Base-by-base conservation (phyloP, 805 yeast genomes). In the Zygosaccharomyces kombuchaensis region DNA sequence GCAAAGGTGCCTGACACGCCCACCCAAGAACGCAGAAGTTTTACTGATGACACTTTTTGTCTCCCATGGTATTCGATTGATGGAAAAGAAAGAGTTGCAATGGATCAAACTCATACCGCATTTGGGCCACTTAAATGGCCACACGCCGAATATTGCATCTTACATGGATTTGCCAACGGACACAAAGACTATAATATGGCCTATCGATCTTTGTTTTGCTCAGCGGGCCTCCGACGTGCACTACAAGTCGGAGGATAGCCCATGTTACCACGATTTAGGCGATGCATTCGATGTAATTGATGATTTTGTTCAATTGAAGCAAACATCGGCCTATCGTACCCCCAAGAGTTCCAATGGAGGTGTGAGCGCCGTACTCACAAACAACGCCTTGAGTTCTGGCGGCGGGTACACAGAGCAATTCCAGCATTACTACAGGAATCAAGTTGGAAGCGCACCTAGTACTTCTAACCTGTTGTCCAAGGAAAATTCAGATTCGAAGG, bases 21-120 rank as follows among this genome's bases (percentile, higher is more conserved):
- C 73, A 5, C 81, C 82, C 0, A 54, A 63, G 9, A 74, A 76
- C 52, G 63, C 67, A 3, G 63, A 60, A 9, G 58, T 60, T 7
- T 54, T 76, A 5, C 43, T 68, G 6, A 64, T 62, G 14, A 66
- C 76, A 1, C 47, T 77, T 7, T 51, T 59, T 5, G 62, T 65
- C 1, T 62, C 71, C 2, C 75, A 74, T 55, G 68, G 69, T 2
- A 58, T 66, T 19, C 52, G 61, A 26, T 43, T 65, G 13, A 43
- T 40, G 2, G 40, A 54, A 10, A 52, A 56, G 22, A 56, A 60
- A 22, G 62, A 64, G 16, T 53, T 71, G 13, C 63, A 68, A 34
- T 85, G 91, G 93, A 73, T 85, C 12, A 82, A 77, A 57, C 62
- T 85, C 10, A 72, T 82, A 3, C 93, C 93, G 2, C 80, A 83